Base-by-base conservation (phyloP, 352 stramenopile genomes). In the Albugo candida region DNA sequence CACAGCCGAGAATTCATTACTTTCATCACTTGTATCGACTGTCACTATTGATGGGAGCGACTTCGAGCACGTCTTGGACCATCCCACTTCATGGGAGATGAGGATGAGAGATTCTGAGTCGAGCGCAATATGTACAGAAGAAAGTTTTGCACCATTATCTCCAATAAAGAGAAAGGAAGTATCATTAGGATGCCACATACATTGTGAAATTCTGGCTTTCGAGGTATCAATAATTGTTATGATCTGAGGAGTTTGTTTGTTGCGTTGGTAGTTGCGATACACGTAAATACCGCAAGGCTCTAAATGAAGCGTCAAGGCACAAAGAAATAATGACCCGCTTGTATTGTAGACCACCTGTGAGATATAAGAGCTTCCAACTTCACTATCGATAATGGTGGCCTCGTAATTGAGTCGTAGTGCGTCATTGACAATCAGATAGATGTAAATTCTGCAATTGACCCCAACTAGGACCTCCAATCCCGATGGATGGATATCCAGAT, bases 381-480 rank as follows among this genome's bases (percentile, higher is more conserved):
- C 24, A 8, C 24, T 31, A 8, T 31, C 24, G 24, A 8, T 31
- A 8, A 31, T 31, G 24, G 3, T 31, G 24, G 24, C 51, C 45
- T 87, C 75, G 43, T 81, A 87, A 21, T 51, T 65, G 13, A 84
- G 53, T 16, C 64, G 62, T 2, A 87, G 41, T 0, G 64, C 59
- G 45, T 87, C 72, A 35, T 81, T 64, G 18, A 87, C 51, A 11
- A 83, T 52, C 13, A 68, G 64, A 49, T 63, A 83, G 5, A 85
- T 59, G 39, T 81, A 58, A 16, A 87, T 38, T 45, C 78, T 81
- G 11, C 56, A 60, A 21, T 47, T 40, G 39, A 85, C 70, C 0
- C 64, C 58, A 13, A 87, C 45, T 0, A 76, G 18, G 16, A 87
- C 16, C 41, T 85, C 75, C 0, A 57, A 52, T 0, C 72, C 75